Conservation (phyloP, 352 stramenopile genomes). For the Globisporangium spinosum region DNA sequence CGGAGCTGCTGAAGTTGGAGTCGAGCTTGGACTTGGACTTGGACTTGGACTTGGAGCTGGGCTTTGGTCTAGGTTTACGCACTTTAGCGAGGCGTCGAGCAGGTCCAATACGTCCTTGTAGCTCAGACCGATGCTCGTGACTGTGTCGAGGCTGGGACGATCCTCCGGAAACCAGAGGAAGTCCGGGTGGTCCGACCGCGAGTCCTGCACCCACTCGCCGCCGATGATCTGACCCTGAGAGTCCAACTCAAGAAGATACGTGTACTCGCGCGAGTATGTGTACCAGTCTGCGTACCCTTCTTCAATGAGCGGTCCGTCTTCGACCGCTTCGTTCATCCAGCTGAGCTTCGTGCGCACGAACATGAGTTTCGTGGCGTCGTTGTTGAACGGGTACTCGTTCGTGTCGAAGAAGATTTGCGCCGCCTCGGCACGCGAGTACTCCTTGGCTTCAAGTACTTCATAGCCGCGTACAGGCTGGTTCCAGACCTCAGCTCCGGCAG, state of each 20-base stretch:
- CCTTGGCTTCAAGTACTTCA: conserved; percentile 6
- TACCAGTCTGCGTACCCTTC: conserved; percentile 1
- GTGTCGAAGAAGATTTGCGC: conserved; percentile 8
- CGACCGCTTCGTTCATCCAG: conserved; percentile 17
- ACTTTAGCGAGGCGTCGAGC: conserved; percentile 14
- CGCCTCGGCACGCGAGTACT: conserved; percentile 1
- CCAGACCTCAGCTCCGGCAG: conserved; percentile 17
- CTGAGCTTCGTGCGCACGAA: conserved; percentile 16
- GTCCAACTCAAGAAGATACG: conserved; percentile 6
- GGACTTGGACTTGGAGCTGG: neutral
- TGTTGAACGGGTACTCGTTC: conserved; percentile 22
- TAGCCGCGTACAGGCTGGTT: conserved; percentile 22
- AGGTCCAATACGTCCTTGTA: conserved; percentile 10
- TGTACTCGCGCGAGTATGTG: conserved; percentile 4
- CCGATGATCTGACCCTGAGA: neutral
- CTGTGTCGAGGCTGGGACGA: neutral
- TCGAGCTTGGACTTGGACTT: neutral
- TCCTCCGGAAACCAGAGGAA: conserved; percentile 18
- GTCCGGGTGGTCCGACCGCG: conserved; percentile 14
- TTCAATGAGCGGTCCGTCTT: conserved; percentile 12
- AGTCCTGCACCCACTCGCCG: conserved; percentile 7
- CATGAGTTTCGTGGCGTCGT: conserved; percentile 7
- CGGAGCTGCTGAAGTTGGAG: neutral
- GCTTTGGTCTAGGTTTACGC: neutral
- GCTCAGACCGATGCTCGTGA: conserved; percentile 12